Percentiles rank a stretch among this genome's conserved stretches.
Evolutionary conservation across 768 basidiomycete species (phyloP).

Genomic region (Albatrellus ellisii): DNA sequence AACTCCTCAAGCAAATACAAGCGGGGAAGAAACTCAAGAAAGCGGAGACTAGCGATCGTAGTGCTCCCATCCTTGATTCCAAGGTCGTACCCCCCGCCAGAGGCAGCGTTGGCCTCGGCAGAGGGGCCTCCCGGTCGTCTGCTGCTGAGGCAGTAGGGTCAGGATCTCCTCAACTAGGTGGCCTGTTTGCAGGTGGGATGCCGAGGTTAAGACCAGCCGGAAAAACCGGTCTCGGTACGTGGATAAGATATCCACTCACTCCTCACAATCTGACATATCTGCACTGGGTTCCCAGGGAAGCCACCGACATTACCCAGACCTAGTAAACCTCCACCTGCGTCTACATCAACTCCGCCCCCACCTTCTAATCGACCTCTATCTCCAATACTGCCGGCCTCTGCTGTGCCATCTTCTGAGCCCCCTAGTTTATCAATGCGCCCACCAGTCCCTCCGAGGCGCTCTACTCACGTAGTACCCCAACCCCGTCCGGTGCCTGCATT

Average conservation of each 20-base stretch:
- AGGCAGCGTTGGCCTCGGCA: conserved; percentile 29
- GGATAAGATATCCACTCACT: background rate
- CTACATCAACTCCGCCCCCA: conserved; percentile 18
- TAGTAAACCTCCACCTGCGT: conserved; percentile 16
- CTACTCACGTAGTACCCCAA: conserved; percentile 20
- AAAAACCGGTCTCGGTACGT: background rate
- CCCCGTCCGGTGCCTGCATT: conserved; percentile 15
- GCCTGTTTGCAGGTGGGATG: conserved; percentile 83
- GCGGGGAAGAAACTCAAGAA: conserved; percentile 76
- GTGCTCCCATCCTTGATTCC: conserved; percentile 49
- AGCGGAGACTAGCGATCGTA: conserved; percentile 70
- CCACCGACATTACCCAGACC: conserved; percentile 46
- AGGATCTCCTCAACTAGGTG: conserved; percentile 73
- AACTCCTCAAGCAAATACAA: conserved; percentile 72
- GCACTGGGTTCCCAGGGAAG: conserved; percentile 30
- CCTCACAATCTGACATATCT: background rate
- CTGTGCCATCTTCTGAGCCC: conserved; percentile 25
- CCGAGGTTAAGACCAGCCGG: conserved; percentile 83
- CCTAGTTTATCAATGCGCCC: too few relatives aligned
- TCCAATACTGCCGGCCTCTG: conserved; percentile 14
- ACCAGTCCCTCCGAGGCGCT: conserved; percentile 22
- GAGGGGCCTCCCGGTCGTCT: conserved; percentile 21
- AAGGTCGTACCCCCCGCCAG: conserved; percentile 19
- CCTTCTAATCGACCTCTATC: conserved; percentile 23
- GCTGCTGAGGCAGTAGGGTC: conserved; percentile 18